These are phyloP conservation scores for Rehmannia glutinosa DNA, from an alignment of 257 asterid genomes.

Conservation along the genomic window DNA sequence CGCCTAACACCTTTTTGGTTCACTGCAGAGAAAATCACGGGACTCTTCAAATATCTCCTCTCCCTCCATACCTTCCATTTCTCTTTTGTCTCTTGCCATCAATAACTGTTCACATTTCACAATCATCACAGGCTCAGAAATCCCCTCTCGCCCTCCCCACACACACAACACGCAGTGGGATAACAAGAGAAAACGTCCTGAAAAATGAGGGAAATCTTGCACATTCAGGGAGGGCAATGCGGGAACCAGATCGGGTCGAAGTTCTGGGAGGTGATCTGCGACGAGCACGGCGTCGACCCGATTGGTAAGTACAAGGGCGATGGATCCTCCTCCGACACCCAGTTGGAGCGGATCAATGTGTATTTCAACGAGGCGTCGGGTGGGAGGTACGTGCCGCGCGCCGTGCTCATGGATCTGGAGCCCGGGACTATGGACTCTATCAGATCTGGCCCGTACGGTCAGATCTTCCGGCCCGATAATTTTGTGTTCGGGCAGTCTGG, in stretches of 20 bases:
- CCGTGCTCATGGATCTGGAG: constrained; percentile 94
- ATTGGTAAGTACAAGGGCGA: constrained; percentile 65
- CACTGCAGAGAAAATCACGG: constrained; percentile 10
- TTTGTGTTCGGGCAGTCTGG: constrained; percentile 90
- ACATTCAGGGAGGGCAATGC: constrained; percentile 92
- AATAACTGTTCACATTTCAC: constrained; percentile 17
- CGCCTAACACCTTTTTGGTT: background rate
- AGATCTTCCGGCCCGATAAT: constrained; percentile 85
- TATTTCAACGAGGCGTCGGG: constrained; percentile 87
- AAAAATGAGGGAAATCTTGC: constrained; percentile 77
- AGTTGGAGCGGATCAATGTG: constrained; percentile 78
- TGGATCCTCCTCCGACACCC: constrained; percentile 40
- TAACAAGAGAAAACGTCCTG: background rate
- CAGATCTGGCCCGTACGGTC: constrained; percentile 84
- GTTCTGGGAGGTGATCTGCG: constrained; percentile 91
- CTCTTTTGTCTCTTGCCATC: background rate
- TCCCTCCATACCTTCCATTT: constrained; percentile 1
- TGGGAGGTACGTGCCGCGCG: constrained; percentile 84
- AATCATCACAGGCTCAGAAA: background rate
- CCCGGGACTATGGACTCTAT: constrained; percentile 93
- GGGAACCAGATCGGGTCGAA: constrained; percentile 95
- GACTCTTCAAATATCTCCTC: constrained; percentile 11
- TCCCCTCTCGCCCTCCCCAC: background rate
- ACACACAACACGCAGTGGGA: background rate
- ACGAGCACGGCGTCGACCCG: constrained; percentile 78